Evolutionary conservation across 2,329 filamentous ascomycete species (phyloP), one percentile per base, ranked within the genome.

Genomic region (Trichoderma sp.): DNA sequence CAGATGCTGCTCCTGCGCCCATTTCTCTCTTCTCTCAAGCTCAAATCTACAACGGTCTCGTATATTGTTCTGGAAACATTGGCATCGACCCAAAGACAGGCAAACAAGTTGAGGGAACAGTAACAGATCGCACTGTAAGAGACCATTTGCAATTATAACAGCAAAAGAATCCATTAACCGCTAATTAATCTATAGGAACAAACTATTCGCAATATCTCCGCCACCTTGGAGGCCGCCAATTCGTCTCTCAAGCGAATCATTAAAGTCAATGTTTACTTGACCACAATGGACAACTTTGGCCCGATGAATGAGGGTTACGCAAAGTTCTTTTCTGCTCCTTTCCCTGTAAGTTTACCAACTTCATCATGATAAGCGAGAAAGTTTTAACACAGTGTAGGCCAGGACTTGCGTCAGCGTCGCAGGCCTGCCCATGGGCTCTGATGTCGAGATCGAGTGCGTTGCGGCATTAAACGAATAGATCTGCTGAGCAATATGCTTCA

Each of bases 321-420:
- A 38, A 85, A 88, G 79, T 86, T 87, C 77, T 89, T 89, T 76
- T 81, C 82, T 62, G 82, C 85, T 29, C 84, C 85, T 2, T 88
- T 87, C 82, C 88, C 88, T 14, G 87, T 88, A 76, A 80, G 86
- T 38, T 24, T 11, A 81, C 8, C 9, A 9, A 11, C 14, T 12
- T 12, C 9, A 3, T 12, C 1, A 1, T 11, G 18, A 16, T 8
- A 18, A 38, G 6, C 6, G 18, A 50, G 11, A 64, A 74, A 24
- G 71, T 35, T 24, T 27, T 33, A 59, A 16, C 59, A 6, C 6
- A 14, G 6, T 12, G 6, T 14, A 87, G 85, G 85, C 84, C 65
- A 84, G 92, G 75, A 93, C 90, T 69, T 95, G 93, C 81, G 92
- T 95, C 31, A 93, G 93, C 0, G 93, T 95, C 14, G 91, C 93